Percentiles rank a stretch among this genome's conserved stretches.
Evolutionary conservation across 1,284 basidiomycete genomes (phyloP).

Genomic region (Gomphus sp.): DNA sequence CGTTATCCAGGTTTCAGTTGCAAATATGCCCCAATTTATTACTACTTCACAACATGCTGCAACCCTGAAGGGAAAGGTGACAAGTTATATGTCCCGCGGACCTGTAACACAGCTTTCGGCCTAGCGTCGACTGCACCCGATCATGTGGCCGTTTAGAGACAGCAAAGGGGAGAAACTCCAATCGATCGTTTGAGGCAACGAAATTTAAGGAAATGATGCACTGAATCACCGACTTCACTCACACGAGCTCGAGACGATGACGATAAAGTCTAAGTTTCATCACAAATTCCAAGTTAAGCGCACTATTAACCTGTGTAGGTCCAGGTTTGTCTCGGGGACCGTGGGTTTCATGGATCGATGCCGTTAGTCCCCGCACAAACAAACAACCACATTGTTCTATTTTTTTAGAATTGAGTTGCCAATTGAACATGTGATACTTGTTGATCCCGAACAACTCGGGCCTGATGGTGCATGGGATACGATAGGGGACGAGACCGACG

Average conservation of each 20-base stretch:
- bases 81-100: no score
- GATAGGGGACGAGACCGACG: constrained; percentile 4
- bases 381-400: background rate
- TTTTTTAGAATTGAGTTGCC: background rate
- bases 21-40: no score
- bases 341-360: background rate
- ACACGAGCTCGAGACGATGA: background rate
- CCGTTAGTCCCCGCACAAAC: background rate
- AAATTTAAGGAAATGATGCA: background rate
- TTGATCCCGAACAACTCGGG: background rate
- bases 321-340: constrained; percentile 3
- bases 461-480: background rate
- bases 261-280: background rate
- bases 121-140: background rate
- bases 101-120: background rate
- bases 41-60: no score
- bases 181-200: background rate
- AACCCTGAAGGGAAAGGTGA: no score
- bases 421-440: background rate
- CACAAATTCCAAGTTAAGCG: background rate
- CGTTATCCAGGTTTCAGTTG: no score
- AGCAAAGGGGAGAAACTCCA: background rate
- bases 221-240: background rate
- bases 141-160: background rate
- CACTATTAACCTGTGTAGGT: constrained; percentile 6